phyloP scores from a whole-genome alignment of 352 stramenopile genomes.

The Phytophthora capsici region DNA sequence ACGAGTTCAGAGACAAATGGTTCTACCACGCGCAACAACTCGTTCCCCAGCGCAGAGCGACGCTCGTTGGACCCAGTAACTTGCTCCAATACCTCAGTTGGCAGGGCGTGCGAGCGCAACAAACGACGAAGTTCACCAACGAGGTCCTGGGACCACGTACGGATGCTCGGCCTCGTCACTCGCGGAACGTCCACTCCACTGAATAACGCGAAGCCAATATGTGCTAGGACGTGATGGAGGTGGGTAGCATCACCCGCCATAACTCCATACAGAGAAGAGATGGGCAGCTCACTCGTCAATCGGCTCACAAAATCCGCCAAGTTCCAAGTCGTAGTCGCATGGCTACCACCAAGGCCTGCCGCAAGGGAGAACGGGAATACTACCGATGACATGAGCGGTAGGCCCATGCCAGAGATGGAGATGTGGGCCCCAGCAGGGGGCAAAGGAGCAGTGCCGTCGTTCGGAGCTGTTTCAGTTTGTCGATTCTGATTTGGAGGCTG shows the following conservation, averaged over 20 bases:
- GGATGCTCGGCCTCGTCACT: constrained; percentile 61
- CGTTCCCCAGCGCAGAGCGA: constrained; percentile 39
- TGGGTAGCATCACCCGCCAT: constrained; percentile 52
- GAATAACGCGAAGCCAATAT: constrained; percentile 63
- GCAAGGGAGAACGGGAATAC: constrained; percentile 62
- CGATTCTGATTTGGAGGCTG: constrained; percentile 3
- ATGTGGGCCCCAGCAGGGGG: constrained; percentile 27
- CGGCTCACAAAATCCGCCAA: constrained; percentile 61
- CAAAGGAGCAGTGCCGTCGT: constrained; percentile 4
- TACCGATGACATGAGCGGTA: constrained; percentile 54
- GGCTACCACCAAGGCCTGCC: constrained; percentile 43
- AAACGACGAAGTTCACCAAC: constrained; percentile 54
- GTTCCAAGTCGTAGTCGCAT: constrained; percentile 62
- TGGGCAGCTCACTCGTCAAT: constrained; percentile 51
- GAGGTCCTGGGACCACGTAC: constrained; percentile 59
- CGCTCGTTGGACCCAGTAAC: constrained; percentile 31
- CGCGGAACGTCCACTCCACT: constrained; percentile 68
- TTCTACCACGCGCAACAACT: constrained; percentile 57
- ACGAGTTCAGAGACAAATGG: constrained; percentile 68
- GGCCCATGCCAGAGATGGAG: constrained; percentile 42
- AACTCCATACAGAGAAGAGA: constrained; percentile 60
- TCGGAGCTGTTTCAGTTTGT: neutral
- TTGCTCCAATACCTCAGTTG: constrained; percentile 41
- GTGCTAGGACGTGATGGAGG: constrained; percentile 62
- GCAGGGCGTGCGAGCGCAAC: constrained; percentile 44